phyloP scores from a whole-genome alignment of 306 rosid species.

The Quercus alba region DNA sequence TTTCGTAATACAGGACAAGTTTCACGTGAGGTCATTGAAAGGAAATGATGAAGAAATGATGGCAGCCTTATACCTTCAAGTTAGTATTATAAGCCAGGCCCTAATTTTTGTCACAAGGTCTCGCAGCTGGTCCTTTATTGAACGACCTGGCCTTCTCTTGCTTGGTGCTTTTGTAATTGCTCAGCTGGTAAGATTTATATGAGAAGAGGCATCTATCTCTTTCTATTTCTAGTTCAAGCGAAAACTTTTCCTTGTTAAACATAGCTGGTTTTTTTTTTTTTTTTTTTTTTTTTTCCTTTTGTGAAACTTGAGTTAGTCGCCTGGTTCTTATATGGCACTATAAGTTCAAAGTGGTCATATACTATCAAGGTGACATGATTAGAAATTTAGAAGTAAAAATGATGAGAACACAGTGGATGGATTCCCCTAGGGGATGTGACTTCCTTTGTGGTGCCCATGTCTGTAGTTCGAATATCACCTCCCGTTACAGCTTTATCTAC shows the following conservation, averaged over 20 bases:
- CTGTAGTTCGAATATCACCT: too few species aligned
- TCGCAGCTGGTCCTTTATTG: constrained; percentile 87
- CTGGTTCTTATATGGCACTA: background rate
- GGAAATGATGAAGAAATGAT: constrained; percentile 46
- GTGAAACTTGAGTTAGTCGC: background rate
- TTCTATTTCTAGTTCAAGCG: background rate
- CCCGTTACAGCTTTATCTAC: too few species aligned
- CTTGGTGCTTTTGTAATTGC: constrained; percentile 80
- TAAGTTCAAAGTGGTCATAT: background rate
- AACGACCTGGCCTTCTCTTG: constrained; percentile 93
- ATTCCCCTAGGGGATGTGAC: background rate
- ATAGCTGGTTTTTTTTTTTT: background rate
- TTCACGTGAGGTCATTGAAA: constrained; percentile 46
- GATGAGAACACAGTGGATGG: background rate
- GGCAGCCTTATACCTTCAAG: constrained; percentile 98
- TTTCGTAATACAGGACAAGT: constrained; percentile 52
- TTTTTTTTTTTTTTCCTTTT: background rate
- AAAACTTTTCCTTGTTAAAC: background rate
- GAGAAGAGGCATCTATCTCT: background rate
- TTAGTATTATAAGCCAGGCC: constrained; percentile 97
- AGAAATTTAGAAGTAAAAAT: background rate
- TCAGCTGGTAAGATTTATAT: constrained; percentile 68
- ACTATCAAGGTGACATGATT: background rate
- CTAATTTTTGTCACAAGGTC: constrained; percentile 95
- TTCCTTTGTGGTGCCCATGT: too few species aligned